Conservation (phyloP, 805 yeast genomes). For the Schizosaccharomyces osmophilus region DNA sequence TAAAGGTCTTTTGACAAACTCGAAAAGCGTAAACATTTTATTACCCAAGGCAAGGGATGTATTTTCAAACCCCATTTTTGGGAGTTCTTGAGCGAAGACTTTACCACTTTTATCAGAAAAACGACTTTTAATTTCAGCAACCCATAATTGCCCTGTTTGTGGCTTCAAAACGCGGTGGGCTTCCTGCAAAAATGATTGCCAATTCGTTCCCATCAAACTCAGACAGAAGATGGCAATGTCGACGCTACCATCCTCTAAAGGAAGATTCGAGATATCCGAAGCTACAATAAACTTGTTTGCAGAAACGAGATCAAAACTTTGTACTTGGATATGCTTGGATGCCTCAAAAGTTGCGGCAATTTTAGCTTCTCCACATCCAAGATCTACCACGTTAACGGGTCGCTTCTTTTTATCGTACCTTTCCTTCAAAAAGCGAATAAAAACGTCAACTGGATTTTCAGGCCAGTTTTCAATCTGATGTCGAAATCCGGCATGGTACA, state of each 20-base stretch:
- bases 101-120: conserved; percentile 32
- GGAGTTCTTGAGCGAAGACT: conserved; percentile 57
- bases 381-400: conserved; percentile 68
- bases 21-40: conserved; percentile 86
- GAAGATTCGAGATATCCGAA: conserved; percentile 86
- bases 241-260: conserved; percentile 54
- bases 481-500: conserved; percentile 84
- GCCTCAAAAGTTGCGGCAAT: conserved; percentile 43
- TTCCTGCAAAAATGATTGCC: conserved; percentile 72
- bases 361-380: conserved; percentile 98
- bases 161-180: conserved; percentile 71
- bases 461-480: conserved; percentile 96
- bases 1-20: conserved; percentile 37
- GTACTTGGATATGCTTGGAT: conserved; percentile 24
- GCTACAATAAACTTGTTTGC: conserved; percentile 80
- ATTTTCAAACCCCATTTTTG: conserved; percentile 63
- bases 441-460: conserved; percentile 87
- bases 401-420: conserved; percentile 24
- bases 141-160: conserved; percentile 65
- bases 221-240: conserved; percentile 79
- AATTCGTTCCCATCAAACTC: conserved; percentile 88
- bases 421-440: conserved; percentile 41
- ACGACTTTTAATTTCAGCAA: conserved; percentile 87
- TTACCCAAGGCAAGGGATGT: conserved; percentile 65
- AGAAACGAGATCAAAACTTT: conserved; percentile 75